Percentiles rank a stretch among this genome's conserved stretches.
Conservation (phyloP, 495 filamentous ascomycete genomes). For the Barbatosphaeria neglecta region DNA sequence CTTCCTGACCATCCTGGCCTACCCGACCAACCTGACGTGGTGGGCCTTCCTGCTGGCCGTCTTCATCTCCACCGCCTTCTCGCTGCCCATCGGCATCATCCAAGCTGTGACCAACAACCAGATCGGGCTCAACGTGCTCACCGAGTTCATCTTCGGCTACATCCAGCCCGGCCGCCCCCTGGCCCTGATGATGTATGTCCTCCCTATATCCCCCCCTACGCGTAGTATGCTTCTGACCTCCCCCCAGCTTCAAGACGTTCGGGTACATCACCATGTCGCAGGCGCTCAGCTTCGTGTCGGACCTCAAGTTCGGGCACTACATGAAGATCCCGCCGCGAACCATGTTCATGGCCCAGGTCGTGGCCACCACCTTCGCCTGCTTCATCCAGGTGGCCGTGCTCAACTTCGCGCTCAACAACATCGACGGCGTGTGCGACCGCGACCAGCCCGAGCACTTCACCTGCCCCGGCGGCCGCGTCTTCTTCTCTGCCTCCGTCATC, state of each 20-base stretch:
- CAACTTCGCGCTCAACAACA: slow-evolving; percentile 51
- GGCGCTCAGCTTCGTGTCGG: slow-evolving; percentile 40
- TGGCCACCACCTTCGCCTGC: slow-evolving; percentile 53
- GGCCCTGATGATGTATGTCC: slow-evolving; percentile 49
- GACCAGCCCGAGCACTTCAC: slow-evolving; percentile 52
- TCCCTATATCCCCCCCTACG: background rate
- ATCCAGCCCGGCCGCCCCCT: slow-evolving; percentile 55
- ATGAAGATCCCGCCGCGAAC: slow-evolving; percentile 59
- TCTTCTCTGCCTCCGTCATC: slow-evolving; percentile 57
- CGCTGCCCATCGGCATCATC: slow-evolving; percentile 46
- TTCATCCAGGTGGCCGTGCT: slow-evolving; percentile 55
- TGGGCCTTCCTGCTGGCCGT: slow-evolving; percentile 60
- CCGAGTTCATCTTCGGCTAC: slow-evolving; percentile 63
- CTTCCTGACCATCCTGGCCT: slow-evolving; percentile 51
- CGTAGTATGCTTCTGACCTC: background rate
- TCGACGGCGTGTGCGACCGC: slow-evolving; percentile 48
- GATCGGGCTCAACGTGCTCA: slow-evolving; percentile 57
- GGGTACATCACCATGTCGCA: slow-evolving; percentile 59
- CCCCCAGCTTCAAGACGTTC: slow-evolving; percentile 56
- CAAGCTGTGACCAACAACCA: slow-evolving; percentile 59
- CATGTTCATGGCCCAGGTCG: slow-evolving; percentile 56
- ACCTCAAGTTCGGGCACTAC: slow-evolving; percentile 55
- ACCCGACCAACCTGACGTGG: slow-evolving; percentile 52
- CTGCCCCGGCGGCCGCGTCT: slow-evolving; percentile 56
- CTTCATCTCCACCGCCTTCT: slow-evolving; percentile 41